A percentile compares a stretch with the other conserved stretches of the same genome.
phyloP scores from a whole-genome alignment of 2,329 filamentous ascomycete genomes.

The Pezicula rhizophila region DNA sequence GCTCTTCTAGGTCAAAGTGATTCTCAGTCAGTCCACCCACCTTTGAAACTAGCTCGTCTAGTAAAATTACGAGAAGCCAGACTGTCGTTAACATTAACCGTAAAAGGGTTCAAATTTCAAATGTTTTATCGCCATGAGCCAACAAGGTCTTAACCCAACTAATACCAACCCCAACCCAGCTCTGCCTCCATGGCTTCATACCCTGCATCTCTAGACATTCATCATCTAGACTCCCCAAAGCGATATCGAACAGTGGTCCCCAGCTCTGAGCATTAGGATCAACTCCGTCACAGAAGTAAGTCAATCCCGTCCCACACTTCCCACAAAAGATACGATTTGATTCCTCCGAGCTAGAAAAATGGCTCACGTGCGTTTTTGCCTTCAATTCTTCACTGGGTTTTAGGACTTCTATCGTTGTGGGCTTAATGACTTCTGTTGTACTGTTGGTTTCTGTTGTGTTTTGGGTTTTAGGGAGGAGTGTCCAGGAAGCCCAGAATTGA shows the following conservation, averaged over 20 bases:
- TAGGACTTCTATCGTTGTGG: background rate
- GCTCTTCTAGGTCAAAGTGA: no score
- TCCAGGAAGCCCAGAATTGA: constrained; percentile 15
- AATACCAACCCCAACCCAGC: no score
- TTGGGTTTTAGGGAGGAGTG: background rate
- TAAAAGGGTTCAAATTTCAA: no score
- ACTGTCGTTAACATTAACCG: no score
- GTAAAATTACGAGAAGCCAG: no score
- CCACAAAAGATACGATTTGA: constrained; percentile 18
- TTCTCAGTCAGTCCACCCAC: no score
- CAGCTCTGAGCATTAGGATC: background rate
- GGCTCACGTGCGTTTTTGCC: background rate
- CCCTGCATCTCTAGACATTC: no score
- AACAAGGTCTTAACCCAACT: no score
- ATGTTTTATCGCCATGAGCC: no score
- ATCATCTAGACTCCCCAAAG: no score
- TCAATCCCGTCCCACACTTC: constrained; percentile 18
- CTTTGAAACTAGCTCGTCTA: no score
- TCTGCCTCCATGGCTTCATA: no score
- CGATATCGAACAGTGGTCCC: background rate
- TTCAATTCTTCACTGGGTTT: background rate
- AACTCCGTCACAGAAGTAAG: constrained; percentile 9
- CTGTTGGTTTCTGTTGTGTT: background rate
- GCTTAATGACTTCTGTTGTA: background rate
- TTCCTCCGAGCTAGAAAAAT: constrained; percentile 10